Base-by-base conservation (phyloP, 2,329 filamentous ascomycete species). In the Aspergillus sp. region DNA sequence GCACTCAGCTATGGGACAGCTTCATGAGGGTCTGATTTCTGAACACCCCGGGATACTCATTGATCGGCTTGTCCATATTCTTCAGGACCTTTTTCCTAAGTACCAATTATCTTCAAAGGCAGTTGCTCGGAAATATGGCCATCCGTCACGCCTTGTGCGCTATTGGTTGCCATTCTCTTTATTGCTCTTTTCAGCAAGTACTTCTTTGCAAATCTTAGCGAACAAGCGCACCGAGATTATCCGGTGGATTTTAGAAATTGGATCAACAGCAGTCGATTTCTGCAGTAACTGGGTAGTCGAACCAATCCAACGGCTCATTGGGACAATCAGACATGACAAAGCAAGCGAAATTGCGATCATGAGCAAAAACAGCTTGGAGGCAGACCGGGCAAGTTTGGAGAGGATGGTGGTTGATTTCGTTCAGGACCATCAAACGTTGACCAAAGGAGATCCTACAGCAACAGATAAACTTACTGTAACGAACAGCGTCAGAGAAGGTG, bases 401-500 rank as follows among this genome's bases (percentile, higher is more conserved):
- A 85, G 93, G 43, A 98, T 98, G 93, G 94, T 98, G 3, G 85
- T 98, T 33, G 93, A 97, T 57, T 98, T 98, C 72, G 88, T 90
- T 4, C 73, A 84, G 7, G 90, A 95, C 58, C 89, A 90, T 60
- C 86, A 88, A 1, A 77, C 81, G 32, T 49, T 53, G 71, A 76
- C 15, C 60, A 63, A 25, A 74, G 74, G 7, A 75, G 75, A 5
- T 67, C 77, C 5, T 72, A 90, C 30, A 83, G 76, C 5, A 6
- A 67, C 74, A 1, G 82, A 95, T 59, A 82, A 95, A 27, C 76
- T 80, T 7, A 79, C 86, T 9, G 86, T 98, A 54, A 80, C 86
- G 47, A 74, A 78, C 45, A 90, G 88, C 64, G 90, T 98, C 19
- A 82, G 84, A 53, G 88, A 96, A 67, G 93, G 93, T 5, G 94